Evolutionary conservation across 2,329 filamentous ascomycete species (phyloP), one percentile per base, ranked within the genome.

Genomic region (Apiospora phragmitis): DNA sequence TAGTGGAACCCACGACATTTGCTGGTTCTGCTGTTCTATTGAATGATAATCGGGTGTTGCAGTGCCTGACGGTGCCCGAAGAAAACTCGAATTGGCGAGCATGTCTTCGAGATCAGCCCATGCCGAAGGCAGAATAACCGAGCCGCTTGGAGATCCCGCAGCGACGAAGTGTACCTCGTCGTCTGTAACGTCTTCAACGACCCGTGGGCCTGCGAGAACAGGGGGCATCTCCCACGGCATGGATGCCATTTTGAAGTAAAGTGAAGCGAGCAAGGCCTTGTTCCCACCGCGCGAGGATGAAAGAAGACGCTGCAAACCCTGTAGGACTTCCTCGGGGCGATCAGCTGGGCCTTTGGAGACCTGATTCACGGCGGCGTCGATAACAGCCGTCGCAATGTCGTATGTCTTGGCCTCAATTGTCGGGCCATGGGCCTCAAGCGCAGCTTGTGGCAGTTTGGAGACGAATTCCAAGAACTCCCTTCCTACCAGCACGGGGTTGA

Each of bases 401-500:
- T 81, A 85, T 2, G 84, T 84, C 67, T 85, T 85, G 73, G 83
- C 83, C 74, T 85, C 84, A 74, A 87, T 82, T 0, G 83, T 83
- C 5, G 85, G 82, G 0, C 85, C 85, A 69, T 87, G 85, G 0
- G 85, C 84, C 71, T 87, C 84, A 3, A 87, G 79, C 0, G 85
- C 85, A 0, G 83, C 78, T 67, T 79, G 81, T 0, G 85, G 85
- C 4, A 87, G 77, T 4, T 81, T 78, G 1, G 81, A 80, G 7
- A 86, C 82, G 4, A 83, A 77, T 5, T 78, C 77, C 24, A 87
- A 73, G 32, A 87, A 85, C 66, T 86, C 83, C 18, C 80, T 80
- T 4, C 84, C 84, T 59, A 86, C 85, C 21, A 81, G 77, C 3
- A 86, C 78, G 0, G 84, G 85, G 68, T 82, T 77, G 72, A 79